Evolutionary conservation across 768 basidiomycete genomes (phyloP).

Genomic region (Lactarius sanguifluus): DNA sequence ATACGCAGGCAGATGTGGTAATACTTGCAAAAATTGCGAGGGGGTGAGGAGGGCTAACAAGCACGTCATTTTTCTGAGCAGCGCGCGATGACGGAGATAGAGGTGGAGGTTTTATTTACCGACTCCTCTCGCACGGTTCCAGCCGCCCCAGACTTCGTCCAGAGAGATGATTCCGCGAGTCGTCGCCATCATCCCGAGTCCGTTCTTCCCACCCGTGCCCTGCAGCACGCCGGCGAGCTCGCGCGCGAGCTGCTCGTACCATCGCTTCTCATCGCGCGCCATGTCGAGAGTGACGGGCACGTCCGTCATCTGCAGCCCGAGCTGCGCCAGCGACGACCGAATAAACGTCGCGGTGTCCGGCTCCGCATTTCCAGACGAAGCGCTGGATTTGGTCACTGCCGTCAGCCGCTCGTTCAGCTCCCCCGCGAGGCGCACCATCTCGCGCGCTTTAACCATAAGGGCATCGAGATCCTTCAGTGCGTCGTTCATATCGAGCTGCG

Average conservation of each 20-base stretch:
- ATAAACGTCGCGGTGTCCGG: slow-evolving; percentile 87
- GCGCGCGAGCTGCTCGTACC: slow-evolving; percentile 75
- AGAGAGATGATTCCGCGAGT: slow-evolving; percentile 78
- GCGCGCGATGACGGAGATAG: neutral
- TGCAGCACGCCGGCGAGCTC: slow-evolving; percentile 79
- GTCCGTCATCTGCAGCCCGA: slow-evolving; percentile 77
- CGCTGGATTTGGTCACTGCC: slow-evolving; percentile 31
- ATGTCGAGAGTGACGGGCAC: slow-evolving; percentile 87
- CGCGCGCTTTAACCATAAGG: slow-evolving; percentile 85
- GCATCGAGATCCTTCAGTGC: slow-evolving; percentile 88
- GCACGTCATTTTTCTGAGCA: neutral
- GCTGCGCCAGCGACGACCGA: slow-evolving; percentile 82
- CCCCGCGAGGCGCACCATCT: slow-evolving; percentile 88
- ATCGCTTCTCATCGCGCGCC: slow-evolving; percentile 77
- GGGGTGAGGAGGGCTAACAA: slow-evolving; percentile 83
- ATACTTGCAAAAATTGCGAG: slow-evolving; percentile 72
- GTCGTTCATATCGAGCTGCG: slow-evolving; percentile 65
- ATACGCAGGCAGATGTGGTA: slow-evolving; percentile 63
- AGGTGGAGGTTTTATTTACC: slow-evolving; percentile 47
- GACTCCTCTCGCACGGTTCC: slow-evolving; percentile 92
- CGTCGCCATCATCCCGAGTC: slow-evolving; percentile 68
- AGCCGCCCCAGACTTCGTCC: slow-evolving; percentile 93
- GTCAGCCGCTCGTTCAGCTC: slow-evolving; percentile 84
- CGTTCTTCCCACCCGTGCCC: slow-evolving; percentile 41
- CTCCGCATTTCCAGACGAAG: slow-evolving; percentile 42